A percentile compares a stretch with the other conserved stretches of the same genome.
phyloP scores from a whole-genome alignment of 345 rosid species.

The Eucalyptus victrix region DNA sequence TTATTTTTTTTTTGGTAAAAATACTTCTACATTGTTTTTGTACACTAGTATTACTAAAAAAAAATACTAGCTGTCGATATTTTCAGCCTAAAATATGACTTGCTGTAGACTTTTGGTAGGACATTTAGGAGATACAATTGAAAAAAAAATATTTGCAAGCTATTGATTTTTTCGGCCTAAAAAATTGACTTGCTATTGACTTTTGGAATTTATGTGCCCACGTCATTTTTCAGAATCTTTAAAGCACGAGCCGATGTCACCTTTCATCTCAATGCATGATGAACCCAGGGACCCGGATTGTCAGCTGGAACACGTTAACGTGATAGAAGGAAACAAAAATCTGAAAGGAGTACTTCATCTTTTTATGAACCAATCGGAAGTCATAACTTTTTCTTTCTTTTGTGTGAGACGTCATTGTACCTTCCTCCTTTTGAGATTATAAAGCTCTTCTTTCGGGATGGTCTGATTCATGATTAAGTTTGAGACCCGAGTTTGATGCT shows the following conservation, averaged over 20 bases:
- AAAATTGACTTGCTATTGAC: background rate
- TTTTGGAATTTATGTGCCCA: background rate
- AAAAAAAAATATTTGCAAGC: background rate
- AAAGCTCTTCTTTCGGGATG: background rate
- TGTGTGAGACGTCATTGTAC: background rate
- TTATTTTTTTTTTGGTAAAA: background rate
- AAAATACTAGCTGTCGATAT: rapidly evolving
- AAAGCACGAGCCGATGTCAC: background rate
- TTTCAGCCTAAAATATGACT: background rate
- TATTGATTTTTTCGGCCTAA: background rate
- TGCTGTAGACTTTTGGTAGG: background rate
- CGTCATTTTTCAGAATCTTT: background rate
- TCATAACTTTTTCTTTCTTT: background rate
- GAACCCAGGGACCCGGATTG: background rate
- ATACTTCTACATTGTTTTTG: background rate
- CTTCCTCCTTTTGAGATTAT: background rate
- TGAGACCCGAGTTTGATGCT: background rate
- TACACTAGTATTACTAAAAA: background rate
- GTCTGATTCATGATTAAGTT: background rate
- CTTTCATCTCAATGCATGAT: background rate
- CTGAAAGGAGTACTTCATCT: background rate
- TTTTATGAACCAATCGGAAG: background rate
- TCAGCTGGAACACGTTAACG: background rate
- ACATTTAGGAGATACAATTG: background rate
- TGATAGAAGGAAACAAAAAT: too few species aligned